phyloP scores from a whole-genome alignment of 192 early-diverging fungal genomes.

The Entomortierella chlamydospora region DNA sequence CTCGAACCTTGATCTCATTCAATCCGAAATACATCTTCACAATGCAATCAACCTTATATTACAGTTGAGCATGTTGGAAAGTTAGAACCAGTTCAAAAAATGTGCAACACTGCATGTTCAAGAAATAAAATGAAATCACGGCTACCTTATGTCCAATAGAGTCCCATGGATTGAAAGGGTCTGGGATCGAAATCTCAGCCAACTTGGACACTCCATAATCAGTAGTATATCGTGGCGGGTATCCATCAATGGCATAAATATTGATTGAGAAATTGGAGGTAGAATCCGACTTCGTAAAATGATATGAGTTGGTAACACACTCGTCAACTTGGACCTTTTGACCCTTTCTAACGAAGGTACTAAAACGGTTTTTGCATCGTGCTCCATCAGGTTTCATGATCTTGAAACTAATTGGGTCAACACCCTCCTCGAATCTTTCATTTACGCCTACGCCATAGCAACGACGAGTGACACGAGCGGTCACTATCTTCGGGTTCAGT shows the following conservation, averaged over 20 bases:
- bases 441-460: conserved; percentile 14
- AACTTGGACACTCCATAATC: not conserved
- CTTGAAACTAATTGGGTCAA: conserved; percentile 7
- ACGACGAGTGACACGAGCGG: conserved; percentile 26
- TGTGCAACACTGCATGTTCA: too few relatives aligned
- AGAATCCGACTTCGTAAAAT: not conserved
- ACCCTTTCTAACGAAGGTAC: conserved; percentile 20
- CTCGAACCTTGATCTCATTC: not conserved
- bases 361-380: conserved; percentile 15
- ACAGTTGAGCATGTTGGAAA: not conserved
- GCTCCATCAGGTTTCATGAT: not conserved
- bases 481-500: conserved; percentile 46
- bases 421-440: not conserved
- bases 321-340: conserved; percentile 23
- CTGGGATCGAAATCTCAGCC: not conserved
- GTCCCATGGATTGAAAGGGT: not conserved
- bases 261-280: not conserved
- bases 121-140: not conserved
- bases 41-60: not conserved
- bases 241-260: not conserved
- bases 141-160: not conserved
- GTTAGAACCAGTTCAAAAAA: not conserved
- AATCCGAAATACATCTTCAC: not conserved
- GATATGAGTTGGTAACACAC: not conserved
- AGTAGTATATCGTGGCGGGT: not conserved